Evolutionary conservation across 176 grass and related monocot genomes (phyloP).

Genomic region (Oryza rufipogon): DNA sequence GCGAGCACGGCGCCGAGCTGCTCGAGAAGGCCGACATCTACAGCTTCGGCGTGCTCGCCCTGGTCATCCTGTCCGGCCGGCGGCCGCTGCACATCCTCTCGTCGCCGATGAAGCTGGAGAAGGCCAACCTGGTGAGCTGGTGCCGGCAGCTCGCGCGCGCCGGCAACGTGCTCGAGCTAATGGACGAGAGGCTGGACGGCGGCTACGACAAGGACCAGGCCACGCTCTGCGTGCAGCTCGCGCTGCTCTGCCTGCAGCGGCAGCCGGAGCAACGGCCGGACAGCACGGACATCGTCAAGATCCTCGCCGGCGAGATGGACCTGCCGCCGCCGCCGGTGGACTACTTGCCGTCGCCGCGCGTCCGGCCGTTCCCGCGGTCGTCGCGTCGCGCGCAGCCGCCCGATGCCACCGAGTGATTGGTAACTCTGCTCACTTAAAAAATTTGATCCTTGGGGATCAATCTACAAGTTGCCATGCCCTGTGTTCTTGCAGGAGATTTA

Average conservation of each 20-base stretch:
- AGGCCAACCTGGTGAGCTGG: slow-evolving; percentile 92
- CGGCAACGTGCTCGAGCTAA: slow-evolving; percentile 76
- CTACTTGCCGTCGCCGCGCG: slow-evolving; percentile 64
- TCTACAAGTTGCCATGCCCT: not conserved
- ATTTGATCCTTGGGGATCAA: not conserved
- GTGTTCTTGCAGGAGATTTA: slow-evolving; percentile 10
- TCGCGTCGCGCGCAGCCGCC: slow-evolving; percentile 38
- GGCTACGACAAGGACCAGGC: slow-evolving; percentile 70
- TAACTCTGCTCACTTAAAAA: not conserved
- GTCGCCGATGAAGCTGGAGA: slow-evolving; percentile 93
- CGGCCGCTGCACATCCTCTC: slow-evolving; percentile 86
- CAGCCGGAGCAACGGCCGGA: slow-evolving; percentile 78
- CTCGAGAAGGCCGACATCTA: slow-evolving; percentile 33
- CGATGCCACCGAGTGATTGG: slow-evolving; percentile 41
- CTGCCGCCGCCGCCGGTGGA: slow-evolving; percentile 59
- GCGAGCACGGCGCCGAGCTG: slow-evolving; percentile 19
- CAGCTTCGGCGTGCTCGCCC: slow-evolving; percentile 47
- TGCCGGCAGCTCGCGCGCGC: slow-evolving; percentile 73
- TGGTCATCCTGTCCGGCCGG: slow-evolving; percentile 79
- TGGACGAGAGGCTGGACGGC: slow-evolving; percentile 71
- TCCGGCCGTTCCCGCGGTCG: slow-evolving; percentile 51
- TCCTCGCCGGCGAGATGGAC: slow-evolving; percentile 89
- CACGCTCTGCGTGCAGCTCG: slow-evolving; percentile 67
- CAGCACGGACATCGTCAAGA: slow-evolving; percentile 77
- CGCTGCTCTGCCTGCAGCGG: slow-evolving; percentile 82